Evolutionary conservation across 2,329 filamentous ascomycete species (phyloP).

Genomic region (Fusarium tjaetaba): DNA sequence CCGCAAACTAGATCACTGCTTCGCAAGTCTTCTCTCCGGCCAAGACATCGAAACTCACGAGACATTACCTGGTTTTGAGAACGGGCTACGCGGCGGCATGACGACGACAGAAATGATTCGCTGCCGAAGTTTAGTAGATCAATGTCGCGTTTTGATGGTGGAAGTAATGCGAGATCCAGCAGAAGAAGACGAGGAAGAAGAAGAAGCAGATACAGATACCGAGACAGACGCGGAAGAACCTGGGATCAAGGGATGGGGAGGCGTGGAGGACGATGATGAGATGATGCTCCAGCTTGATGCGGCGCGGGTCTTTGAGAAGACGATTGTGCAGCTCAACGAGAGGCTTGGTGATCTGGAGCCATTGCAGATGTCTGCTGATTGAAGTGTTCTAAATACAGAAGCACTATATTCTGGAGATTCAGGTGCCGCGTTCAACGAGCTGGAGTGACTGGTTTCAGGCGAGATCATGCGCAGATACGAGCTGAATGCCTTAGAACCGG

Average conservation of each 20-base stretch:
- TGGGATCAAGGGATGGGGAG: constrained; percentile 43
- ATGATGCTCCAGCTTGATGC: constrained; percentile 73
- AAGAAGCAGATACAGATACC: constrained; percentile 49
- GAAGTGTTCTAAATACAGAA: neutral
- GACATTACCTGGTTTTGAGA: constrained; percentile 75
- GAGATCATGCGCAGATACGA: constrained; percentile 8
- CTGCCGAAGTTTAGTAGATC: constrained; percentile 82
- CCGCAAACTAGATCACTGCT: constrained; percentile 83
- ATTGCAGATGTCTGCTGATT: constrained; percentile 36
- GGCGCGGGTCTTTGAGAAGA: constrained; percentile 81
- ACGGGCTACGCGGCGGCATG: constrained; percentile 70
- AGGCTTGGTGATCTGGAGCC: constrained; percentile 57
- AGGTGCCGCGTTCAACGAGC: neutral
- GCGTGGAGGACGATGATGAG: constrained; percentile 55
- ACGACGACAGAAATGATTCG: constrained; percentile 87
- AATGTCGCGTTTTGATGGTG: constrained; percentile 75
- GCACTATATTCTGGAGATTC: neutral
- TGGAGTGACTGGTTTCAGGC: constrained; percentile 2
- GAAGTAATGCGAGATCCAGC: constrained; percentile 67
- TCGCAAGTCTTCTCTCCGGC: constrained; percentile 77
- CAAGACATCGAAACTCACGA: constrained; percentile 73
- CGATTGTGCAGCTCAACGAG: constrained; percentile 78
- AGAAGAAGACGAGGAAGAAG: constrained; percentile 50
- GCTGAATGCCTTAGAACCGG: neutral
- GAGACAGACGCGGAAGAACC: constrained; percentile 43